Base-by-base conservation (phyloP, 805 yeast species). In the Sungouiozyma ichnusensis region DNA sequence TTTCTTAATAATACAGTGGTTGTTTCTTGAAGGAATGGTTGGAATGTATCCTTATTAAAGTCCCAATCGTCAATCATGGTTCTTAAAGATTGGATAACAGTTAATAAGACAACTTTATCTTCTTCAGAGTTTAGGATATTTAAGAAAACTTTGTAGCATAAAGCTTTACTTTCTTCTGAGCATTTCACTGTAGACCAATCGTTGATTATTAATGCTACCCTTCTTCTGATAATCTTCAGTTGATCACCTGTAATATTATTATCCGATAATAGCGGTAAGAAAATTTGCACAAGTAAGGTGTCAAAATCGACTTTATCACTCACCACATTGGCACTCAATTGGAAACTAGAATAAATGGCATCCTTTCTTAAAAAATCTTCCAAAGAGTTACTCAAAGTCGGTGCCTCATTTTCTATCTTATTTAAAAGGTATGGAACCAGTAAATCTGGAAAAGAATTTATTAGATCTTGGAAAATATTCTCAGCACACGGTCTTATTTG, bases 401-500 rank as follows among this genome's bases (percentile, higher is more conserved):
- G 48, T 27, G 64, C 58, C 19, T 67, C 71, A 39, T 55, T 53
- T 46, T 70, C 66, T 37, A 86, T 77, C 50, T 78, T 80, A 41
- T 70, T 69, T 51, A 83, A 60, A 5, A 86, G 69, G 48, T 74
- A 76, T 14, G 57, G 81, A 47, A 63, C 66, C 33, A 82, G 63
- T 3, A 70, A 58, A 15, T 71, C 76, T 39, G 78, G 77, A 63
- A 80, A 85, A 46, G 72, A 71, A 37, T 70, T 68, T 33, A 85
- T 74, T 48, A 88, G 63, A 54, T 82, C 92, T 49, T 80, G 84
- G 56, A 79, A 87, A 49, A 86, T 78, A 55, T 79, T 79, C 51
- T 85, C 95, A 0, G 95, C 86, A 62, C 96, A 85, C 3, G 90
- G 86, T 43, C 94, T 69, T 11, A 87, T 71, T 56, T 84, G 88